Base-by-base conservation (phyloP, 306 rosid species). In the Castanea sativa region DNA sequence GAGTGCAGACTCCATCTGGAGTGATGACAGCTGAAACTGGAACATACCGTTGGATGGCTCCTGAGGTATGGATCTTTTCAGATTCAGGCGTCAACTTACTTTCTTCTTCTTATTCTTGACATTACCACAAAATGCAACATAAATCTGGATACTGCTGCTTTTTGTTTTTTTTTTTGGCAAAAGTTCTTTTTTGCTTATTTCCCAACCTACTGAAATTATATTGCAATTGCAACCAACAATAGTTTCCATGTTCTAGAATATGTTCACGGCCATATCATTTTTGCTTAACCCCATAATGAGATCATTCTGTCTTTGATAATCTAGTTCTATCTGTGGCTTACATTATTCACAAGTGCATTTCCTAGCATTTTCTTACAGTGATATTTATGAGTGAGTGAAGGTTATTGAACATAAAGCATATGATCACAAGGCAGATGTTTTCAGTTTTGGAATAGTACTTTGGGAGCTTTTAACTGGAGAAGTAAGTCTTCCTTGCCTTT, bases 31-130 rank as follows among this genome's bases (percentile, higher is more conserved):
- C 99, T 82, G 98, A 96, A 88, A 96, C 99, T 78, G 98, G 99
- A 87, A 96, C 99, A 45, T 96, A 93, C 87, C 99, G 99, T 69
- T 96, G 99, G 99, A 96, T 96, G 99, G 98, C 99, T 83, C 99
- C 99, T 53, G 99, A 96, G 96, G 99, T 96, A 88, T 81, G 78
- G 68, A 64, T 72, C 68, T 43, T 69, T 71, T 76, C 63, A 33
- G 71, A 76, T 71, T 76, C 69, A 41, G 68, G 76, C 18, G 32
- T 61, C 1, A 57, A 20, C 61, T 70, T 69, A 71, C 59, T 61
- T 45, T 69, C 30, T 49, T 69, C 73, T 16, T 67, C 35, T 57
- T 68, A 68, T 30, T 18, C 38, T 75, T 43, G 59, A 74, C 53
- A 49, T 65, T 55, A 52, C 60, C 59, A 41, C 56, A 73, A 23